Evolutionary conservation across 257 asterid genomes (phyloP).

Genomic region (Coffea canephora): DNA sequence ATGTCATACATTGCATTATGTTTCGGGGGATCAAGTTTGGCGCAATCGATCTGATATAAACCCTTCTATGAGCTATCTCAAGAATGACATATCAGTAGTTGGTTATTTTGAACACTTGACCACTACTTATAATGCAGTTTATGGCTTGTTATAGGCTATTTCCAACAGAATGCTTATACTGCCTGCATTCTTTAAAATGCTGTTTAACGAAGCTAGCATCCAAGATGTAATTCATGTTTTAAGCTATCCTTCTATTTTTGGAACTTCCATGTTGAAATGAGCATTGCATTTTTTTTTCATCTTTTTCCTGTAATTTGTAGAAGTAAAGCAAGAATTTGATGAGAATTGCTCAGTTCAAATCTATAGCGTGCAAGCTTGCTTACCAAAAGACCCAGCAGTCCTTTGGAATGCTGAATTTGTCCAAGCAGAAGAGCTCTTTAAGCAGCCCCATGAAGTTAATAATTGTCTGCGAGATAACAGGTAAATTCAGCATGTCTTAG

Average conservation of each 20-base stretch:
- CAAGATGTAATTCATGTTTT: background rate
- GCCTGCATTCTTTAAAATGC: background rate
- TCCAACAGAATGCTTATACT: background rate
- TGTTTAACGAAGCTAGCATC: background rate
- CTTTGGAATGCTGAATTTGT: constrained; percentile 91
- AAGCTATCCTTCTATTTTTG: background rate
- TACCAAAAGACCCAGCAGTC: constrained; percentile 91
- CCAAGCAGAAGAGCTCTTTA: constrained; percentile 81
- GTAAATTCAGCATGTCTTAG: constrained; percentile 27
- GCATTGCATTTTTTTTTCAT: no score
- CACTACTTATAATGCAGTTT: background rate
- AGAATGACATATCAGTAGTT: background rate
- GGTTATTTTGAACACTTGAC: background rate
- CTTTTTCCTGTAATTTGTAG: constrained; percentile 34
- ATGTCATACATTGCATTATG: background rate
- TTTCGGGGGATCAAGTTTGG: background rate
- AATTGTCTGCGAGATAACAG: constrained; percentile 84
- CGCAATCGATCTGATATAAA: background rate
- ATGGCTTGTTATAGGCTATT: background rate
- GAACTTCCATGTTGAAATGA: background rate
- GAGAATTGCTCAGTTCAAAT: constrained; percentile 72
- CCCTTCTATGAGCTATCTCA: background rate
- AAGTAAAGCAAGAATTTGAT: constrained; percentile 67
- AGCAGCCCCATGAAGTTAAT: constrained; percentile 54
- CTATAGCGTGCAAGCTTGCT: constrained; percentile 84